phyloP scores from a whole-genome alignment of 2,329 filamentous ascomycete species.

The Colletotrichum lindemuthianum region DNA sequence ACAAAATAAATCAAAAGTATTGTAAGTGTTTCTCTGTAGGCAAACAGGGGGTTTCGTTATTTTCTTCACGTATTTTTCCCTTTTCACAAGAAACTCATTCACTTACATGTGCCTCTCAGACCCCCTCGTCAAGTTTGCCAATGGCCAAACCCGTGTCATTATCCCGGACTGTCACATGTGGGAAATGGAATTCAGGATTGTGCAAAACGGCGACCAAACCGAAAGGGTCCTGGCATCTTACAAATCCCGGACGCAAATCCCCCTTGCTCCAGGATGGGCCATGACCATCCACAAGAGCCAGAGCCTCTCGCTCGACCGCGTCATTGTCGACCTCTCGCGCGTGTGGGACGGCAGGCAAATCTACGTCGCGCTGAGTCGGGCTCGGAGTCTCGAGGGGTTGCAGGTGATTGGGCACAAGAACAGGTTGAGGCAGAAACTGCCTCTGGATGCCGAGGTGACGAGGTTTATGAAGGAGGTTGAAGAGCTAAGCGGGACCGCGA shows the following conservation, averaged over 20 bases:
- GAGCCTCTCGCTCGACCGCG: constrained; percentile 5
- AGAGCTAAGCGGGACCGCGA: no score
- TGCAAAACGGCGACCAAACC: neutral
- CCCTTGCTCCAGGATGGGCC: constrained; percentile 2
- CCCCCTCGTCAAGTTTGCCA: neutral
- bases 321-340: neutral
- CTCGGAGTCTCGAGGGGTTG: neutral
- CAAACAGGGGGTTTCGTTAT: no score
- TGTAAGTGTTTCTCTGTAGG: neutral
- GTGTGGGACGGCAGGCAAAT: constrained; percentile 3
- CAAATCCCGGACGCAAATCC: constrained; percentile 7
- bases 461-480: neutral
- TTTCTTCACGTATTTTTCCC: no score
- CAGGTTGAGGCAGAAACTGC: neutral
- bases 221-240: neutral
- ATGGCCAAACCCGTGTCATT: neutral
- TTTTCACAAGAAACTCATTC: neutral
- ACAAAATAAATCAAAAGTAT: neutral
- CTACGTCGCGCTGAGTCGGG: constrained; percentile 2
- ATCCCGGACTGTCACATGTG: neutral
- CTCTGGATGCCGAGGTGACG: neutral
- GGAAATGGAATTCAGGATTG: neutral
- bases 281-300: constrained; percentile 22
- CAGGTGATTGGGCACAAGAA: neutral
- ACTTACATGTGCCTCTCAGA: neutral